phyloP scores from a whole-genome alignment of 1,139 yeast genomes.

The Lipomyces yarrowii region DNA sequence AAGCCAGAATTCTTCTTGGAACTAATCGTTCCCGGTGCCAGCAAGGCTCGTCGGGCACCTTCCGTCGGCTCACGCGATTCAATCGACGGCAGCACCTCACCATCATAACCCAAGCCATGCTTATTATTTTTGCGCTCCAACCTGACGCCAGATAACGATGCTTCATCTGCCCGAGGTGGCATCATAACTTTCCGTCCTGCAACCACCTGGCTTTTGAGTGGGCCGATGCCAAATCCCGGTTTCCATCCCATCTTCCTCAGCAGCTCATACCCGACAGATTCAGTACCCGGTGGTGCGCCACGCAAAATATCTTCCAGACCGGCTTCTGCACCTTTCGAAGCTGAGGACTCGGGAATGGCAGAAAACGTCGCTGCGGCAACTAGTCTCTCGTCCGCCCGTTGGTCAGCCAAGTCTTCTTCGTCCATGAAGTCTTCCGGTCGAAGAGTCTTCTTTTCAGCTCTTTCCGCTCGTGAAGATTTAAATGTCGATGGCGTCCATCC shows the following conservation, averaged over 20 bases:
- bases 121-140: conserved; percentile 11
- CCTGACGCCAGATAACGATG: neutral
- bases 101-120: conserved; percentile 32
- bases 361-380: conserved; percentile 11
- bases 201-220: conserved; percentile 20
- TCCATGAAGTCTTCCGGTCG: conserved; percentile 42
- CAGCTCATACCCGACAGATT: conserved; percentile 26
- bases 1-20: conserved; percentile 19
- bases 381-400: conserved; percentile 32
- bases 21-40: conserved; percentile 12
- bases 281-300: neutral
- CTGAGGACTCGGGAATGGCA: neutral
- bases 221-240: conserved; percentile 39
- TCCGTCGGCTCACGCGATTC: neutral
- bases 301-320: neutral
- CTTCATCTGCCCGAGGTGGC: conserved; percentile 17
- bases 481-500: conserved; percentile 42
- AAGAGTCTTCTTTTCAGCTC: conserved; percentile 26
- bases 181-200: conserved; percentile 24
- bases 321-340: neutral
- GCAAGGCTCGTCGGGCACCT: neutral
- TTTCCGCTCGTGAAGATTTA: conserved; percentile 35
- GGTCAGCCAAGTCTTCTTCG: conserved; percentile 41
- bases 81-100: neutral
- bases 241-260: conserved; percentile 38